Percentiles rank a stretch among this genome's conserved stretches.
phyloP scores from a whole-genome alignment of 179 eudicot species.

The Beta lomatogona region DNA sequence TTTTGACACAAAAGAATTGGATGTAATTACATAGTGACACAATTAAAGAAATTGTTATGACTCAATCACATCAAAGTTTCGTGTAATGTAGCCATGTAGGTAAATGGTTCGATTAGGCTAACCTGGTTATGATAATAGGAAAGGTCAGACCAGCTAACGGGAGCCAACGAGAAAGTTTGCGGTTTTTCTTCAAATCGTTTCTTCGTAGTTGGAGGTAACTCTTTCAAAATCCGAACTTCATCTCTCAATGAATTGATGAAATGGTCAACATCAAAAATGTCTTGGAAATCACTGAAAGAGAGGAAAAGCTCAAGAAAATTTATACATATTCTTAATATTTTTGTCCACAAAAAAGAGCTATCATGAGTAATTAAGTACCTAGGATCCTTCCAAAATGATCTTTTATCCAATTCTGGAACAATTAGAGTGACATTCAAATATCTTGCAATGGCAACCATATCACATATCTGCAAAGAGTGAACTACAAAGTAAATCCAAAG shows the following conservation, averaged over 20 bases:
- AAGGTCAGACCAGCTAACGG: slow-evolving; percentile 77
- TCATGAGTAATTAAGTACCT: slow-evolving; percentile 39
- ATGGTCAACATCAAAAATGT: slow-evolving; percentile 73
- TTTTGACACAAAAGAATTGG: slow-evolving; percentile 13
- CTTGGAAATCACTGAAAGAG: slow-evolving; percentile 65
- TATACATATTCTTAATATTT: not conserved
- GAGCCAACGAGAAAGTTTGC: slow-evolving; percentile 50
- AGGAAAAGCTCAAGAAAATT: slow-evolving; percentile 7
- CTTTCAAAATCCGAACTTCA: slow-evolving; percentile 69
- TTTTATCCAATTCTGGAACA: slow-evolving; percentile 81
- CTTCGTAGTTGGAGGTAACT: slow-evolving; percentile 61
- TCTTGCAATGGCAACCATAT: slow-evolving; percentile 82
- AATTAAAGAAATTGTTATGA: not conserved
- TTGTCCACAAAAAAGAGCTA: not conserved
- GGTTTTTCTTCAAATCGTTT: slow-evolving; percentile 48
- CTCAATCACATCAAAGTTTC: not conserved
- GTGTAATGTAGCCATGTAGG: not conserved
- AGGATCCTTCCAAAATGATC: slow-evolving; percentile 81
- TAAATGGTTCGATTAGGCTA: not conserved
- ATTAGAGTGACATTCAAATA: slow-evolving; percentile 72
- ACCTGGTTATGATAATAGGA: slow-evolving; percentile 73
- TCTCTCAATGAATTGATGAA: slow-evolving; percentile 69
- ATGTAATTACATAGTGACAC: not conserved
- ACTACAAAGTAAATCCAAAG: slow-evolving; percentile 10
- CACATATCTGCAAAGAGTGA: slow-evolving; percentile 63